phyloP scores from a whole-genome alignment of 257 asterid genomes.

The Solanum commersonii region DNA sequence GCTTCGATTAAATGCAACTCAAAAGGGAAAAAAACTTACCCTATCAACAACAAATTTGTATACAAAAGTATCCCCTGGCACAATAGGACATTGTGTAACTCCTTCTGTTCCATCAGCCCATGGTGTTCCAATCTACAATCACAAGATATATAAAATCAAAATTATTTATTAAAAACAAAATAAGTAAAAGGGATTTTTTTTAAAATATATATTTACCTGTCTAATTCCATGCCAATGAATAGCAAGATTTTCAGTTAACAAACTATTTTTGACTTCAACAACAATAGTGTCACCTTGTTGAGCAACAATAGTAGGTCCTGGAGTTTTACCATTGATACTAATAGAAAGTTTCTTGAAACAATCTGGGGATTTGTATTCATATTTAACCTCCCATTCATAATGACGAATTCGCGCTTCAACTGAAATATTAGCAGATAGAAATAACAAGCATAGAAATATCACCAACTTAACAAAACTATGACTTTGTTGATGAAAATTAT shows the following conservation, averaged over 20 bases:
- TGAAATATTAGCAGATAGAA: neutral
- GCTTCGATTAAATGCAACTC: neutral
- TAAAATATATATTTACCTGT: conserved; percentile 35
- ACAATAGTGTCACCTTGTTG: conserved; percentile 68
- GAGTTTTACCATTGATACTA: conserved; percentile 69
- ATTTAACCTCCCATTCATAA: conserved; percentile 77
- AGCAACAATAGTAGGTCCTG: conserved; percentile 84
- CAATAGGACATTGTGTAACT: conserved; percentile 84
- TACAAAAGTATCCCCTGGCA: conserved; percentile 68
- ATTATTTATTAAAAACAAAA: no score
- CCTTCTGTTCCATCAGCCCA: conserved; percentile 99
- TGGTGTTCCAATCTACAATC: conserved; percentile 61
- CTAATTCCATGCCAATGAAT: conserved; percentile 97
- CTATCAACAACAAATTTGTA: conserved; percentile 79
- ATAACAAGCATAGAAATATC: neutral
- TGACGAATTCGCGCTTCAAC: conserved; percentile 44
- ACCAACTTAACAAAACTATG: neutral
- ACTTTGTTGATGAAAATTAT: neutral
- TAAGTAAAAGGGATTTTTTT: no score
- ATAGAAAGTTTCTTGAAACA: conserved; percentile 58
- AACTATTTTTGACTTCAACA: conserved; percentile 59
- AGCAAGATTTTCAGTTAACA: conserved; percentile 72
- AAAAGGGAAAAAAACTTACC: conserved; percentile 22
- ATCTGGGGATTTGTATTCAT: conserved; percentile 77
- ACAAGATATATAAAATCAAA: neutral